Evolutionary conservation across 2,329 filamentous ascomycete genomes (phyloP).

Genomic region (Rhynchosporium secalis): DNA sequence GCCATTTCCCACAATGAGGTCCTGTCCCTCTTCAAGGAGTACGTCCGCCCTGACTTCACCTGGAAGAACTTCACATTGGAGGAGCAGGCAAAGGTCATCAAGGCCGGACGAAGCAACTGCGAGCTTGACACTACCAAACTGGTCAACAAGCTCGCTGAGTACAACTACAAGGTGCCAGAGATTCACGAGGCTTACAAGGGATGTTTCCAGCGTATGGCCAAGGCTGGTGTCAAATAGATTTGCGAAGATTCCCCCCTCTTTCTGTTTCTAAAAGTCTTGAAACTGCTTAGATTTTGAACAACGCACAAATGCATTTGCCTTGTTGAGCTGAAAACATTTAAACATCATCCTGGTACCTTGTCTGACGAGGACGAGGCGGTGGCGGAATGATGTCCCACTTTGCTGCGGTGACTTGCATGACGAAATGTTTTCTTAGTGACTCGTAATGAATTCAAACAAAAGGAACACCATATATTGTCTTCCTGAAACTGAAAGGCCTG

Average conservation of each 20-base stretch:
- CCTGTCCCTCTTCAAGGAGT: slow-evolving; percentile 60
- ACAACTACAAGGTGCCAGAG: slow-evolving; percentile 58
- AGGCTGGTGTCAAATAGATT: slow-evolving; percentile 51
- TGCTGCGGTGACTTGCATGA: slow-evolving; percentile 9
- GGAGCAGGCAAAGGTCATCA: slow-evolving; percentile 67
- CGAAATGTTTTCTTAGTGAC: slow-evolving; percentile 11
- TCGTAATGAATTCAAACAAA: neutral
- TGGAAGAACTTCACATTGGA: slow-evolving; percentile 68
- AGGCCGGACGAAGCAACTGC: slow-evolving; percentile 67
- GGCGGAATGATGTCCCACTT: slow-evolving; percentile 1
- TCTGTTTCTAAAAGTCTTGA: slow-evolving; percentile 22
- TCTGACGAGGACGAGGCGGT: slow-evolving; percentile 10
- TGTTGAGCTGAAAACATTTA: neutral
- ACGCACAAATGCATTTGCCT: slow-evolving; percentile 17
- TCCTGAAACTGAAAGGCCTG: neutral
- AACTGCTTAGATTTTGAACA: slow-evolving; percentile 19
- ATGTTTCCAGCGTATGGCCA: slow-evolving; percentile 66
- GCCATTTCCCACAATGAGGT: slow-evolving; percentile 73
- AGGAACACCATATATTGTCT: neutral
- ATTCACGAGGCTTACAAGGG: slow-evolving; percentile 60
- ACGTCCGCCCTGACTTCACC: slow-evolving; percentile 58
- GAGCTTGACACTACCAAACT: slow-evolving; percentile 63
- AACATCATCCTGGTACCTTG: slow-evolving; percentile 1
- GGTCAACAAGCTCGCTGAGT: slow-evolving; percentile 58
- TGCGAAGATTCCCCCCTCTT: slow-evolving; percentile 17